Conservation (phyloP, 169 alveolate species). For the Eimeria sp. region DNA sequence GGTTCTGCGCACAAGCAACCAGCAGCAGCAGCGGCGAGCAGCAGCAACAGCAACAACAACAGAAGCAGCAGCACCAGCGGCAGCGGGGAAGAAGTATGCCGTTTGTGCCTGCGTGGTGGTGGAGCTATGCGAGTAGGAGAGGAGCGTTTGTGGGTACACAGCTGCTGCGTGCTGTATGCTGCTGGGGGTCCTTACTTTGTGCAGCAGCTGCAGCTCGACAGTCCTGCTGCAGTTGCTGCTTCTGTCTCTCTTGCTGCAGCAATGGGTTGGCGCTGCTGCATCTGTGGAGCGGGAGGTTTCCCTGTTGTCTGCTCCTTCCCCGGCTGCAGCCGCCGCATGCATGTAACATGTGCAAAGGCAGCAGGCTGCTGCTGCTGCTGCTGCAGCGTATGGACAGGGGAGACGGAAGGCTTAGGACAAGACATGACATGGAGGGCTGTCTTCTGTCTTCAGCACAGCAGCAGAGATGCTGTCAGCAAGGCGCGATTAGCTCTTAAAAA, state of each 20-base stretch:
- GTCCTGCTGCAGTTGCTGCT: constrained; percentile 55
- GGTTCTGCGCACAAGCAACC: not conserved
- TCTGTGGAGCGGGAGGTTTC: constrained; percentile 73
- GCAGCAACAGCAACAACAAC: constrained; percentile 53
- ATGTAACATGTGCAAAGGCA: constrained; percentile 79
- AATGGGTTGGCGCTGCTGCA: constrained; percentile 62
- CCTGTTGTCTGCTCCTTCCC: constrained; percentile 79
- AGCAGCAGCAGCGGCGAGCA: not conserved
- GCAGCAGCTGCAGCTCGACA: constrained; percentile 75
- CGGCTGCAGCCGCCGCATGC: constrained; percentile 73
- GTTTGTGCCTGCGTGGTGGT: constrained; percentile 52
- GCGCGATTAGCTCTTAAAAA: not conserved
- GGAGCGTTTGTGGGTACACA: constrained; percentile 83
- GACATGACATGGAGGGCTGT: constrained; percentile 78
- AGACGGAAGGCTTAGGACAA: constrained; percentile 40
- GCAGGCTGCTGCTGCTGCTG: constrained; percentile 76
- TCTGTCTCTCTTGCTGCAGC: constrained; percentile 56
- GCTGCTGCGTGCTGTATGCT: constrained; percentile 82
- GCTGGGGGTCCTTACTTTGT: constrained; percentile 75
- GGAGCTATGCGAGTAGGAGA: constrained; percentile 83
- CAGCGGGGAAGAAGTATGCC: constrained; percentile 21
- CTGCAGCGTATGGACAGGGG: constrained; percentile 56
- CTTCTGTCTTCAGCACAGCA: constrained; percentile 79
- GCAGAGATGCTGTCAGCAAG: not conserved
- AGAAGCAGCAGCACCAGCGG: constrained; percentile 48